Conservation (phyloP, 2,329 filamentous ascomycete genomes). For the Trichoderma citrinoviride region DNA sequence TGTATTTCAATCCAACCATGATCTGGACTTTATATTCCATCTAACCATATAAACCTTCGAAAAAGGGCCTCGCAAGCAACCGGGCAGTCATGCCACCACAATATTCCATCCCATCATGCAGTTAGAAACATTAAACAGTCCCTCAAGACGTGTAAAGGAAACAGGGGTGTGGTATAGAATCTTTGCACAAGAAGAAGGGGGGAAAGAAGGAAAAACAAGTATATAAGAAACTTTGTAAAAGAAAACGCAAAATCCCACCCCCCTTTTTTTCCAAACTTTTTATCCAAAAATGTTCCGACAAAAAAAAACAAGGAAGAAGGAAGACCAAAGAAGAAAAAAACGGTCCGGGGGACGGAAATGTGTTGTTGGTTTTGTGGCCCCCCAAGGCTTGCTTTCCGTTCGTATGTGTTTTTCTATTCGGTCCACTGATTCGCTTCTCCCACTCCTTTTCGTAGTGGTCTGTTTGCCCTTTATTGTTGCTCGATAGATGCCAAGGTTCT, state of each 20-base stretch:
- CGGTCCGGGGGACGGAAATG: too few species aligned
- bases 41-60: not conserved
- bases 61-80: too few species aligned
- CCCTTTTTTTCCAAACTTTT: too few species aligned
- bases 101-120: too few species aligned
- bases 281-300: not conserved
- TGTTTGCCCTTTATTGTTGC: not conserved
- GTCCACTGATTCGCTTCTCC: not conserved
- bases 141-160: too few species aligned
- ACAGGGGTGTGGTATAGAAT: too few species aligned
- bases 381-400: too few species aligned
- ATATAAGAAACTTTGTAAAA: not conserved
- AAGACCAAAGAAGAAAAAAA: not conserved
- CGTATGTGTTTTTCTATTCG: too few species aligned
- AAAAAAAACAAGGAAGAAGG: not conserved
- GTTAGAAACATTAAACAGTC: too few species aligned
- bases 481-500: too few species aligned
- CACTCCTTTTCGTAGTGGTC: not conserved
- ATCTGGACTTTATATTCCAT: slow-evolving; percentile 4
- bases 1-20: not conserved
- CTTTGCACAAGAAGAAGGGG: not conserved
- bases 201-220: not conserved
- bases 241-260: not conserved
- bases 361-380: too few species aligned
- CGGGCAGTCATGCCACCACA: too few species aligned